These are phyloP conservation scores for Kickxella alabastrina DNA, from an alignment of 192 early-diverging fungal species.

Conservation along the genomic window DNA sequence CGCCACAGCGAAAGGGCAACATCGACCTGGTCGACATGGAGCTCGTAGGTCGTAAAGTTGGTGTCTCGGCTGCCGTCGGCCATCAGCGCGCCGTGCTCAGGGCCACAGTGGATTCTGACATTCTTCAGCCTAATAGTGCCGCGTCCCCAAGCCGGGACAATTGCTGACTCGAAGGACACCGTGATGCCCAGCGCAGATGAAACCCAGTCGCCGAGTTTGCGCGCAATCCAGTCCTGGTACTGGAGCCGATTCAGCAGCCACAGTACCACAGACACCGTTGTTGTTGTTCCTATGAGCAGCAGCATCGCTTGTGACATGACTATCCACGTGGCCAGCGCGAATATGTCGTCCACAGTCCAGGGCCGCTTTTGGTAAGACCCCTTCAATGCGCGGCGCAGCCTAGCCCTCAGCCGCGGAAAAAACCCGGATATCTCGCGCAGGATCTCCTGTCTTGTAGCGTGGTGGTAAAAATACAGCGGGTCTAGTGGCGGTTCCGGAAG, in stretches of 20 bases:
- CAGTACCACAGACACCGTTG: slow-evolving; percentile 76
- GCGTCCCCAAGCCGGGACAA: slow-evolving; percentile 87
- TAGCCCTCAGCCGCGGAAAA: slow-evolving; percentile 58
- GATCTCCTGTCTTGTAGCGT: slow-evolving; percentile 41
- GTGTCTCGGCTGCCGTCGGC: slow-evolving; percentile 50
- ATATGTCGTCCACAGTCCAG: slow-evolving; percentile 82
- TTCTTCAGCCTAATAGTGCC: slow-evolving; percentile 85
- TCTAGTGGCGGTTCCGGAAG: slow-evolving; percentile 36
- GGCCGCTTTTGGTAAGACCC: slow-evolving; percentile 63
- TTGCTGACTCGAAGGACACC: slow-evolving; percentile 85
- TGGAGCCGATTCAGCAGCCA: slow-evolving; percentile 76
- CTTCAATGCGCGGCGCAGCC: slow-evolving; percentile 57
- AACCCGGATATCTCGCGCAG: slow-evolving; percentile 58
- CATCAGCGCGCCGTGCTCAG: slow-evolving; percentile 35
- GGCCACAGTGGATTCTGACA: slow-evolving; percentile 59
- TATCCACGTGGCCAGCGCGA: slow-evolving; percentile 85
- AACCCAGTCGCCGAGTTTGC: slow-evolving; percentile 73
- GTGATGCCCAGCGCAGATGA: slow-evolving; percentile 75
- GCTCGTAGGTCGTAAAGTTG: slow-evolving; percentile 87
- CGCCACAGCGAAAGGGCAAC: slow-evolving; percentile 81
- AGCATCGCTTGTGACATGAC: slow-evolving; percentile 83
- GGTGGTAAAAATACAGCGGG: slow-evolving; percentile 34
- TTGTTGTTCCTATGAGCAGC: slow-evolving; percentile 84
- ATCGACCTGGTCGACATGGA: slow-evolving; percentile 76
- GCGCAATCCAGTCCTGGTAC: slow-evolving; percentile 82